Evolutionary conservation across 2,329 filamentous ascomycete genomes (phyloP).

Genomic region (Talaromyces sp.): DNA sequence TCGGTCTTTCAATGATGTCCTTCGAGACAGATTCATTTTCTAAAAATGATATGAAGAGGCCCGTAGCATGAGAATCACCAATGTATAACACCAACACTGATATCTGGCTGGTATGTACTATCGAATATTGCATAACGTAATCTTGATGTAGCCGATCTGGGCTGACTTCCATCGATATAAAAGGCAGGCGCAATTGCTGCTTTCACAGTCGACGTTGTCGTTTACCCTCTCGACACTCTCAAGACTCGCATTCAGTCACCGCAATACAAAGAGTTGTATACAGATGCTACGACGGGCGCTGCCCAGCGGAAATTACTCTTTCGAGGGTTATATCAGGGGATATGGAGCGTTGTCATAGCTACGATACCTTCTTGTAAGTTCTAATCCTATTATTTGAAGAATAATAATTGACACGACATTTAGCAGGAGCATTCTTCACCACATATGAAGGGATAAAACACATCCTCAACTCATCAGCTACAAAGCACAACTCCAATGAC

Average conservation of each 20-base stretch:
- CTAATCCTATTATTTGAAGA: no score
- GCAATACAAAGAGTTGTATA: conserved; percentile 67
- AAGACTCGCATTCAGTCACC: conserved; percentile 82
- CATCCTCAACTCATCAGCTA: conserved; percentile 49
- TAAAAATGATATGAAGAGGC: background rate
- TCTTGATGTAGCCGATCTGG: background rate
- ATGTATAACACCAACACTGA: conserved; percentile 56
- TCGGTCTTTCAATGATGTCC: background rate
- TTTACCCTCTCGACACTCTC: conserved; percentile 85
- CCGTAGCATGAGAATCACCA: background rate
- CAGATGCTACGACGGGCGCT: conserved; percentile 54
- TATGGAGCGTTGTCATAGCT: conserved; percentile 79
- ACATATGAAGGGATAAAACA: conserved; percentile 78
- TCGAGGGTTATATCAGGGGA: conserved; percentile 78
- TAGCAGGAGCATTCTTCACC: conserved; percentile 83
- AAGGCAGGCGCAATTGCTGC: conserved; percentile 82
- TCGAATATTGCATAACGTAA: background rate
- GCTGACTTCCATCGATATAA: background rate
- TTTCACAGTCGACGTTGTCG: conserved; percentile 77
- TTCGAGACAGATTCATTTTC: background rate
- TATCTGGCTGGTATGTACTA: conserved; percentile 53
- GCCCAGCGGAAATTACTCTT: conserved; percentile 58
- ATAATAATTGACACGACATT: background rate
- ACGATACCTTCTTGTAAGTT: conserved; percentile 76
- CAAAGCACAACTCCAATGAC: conserved; percentile 20